Percentiles rank a stretch among this genome's conserved stretches.
These are phyloP conservation scores for Aethionema arabicum DNA, from an alignment of 345 rosid species.

Conservation along the genomic window DNA sequence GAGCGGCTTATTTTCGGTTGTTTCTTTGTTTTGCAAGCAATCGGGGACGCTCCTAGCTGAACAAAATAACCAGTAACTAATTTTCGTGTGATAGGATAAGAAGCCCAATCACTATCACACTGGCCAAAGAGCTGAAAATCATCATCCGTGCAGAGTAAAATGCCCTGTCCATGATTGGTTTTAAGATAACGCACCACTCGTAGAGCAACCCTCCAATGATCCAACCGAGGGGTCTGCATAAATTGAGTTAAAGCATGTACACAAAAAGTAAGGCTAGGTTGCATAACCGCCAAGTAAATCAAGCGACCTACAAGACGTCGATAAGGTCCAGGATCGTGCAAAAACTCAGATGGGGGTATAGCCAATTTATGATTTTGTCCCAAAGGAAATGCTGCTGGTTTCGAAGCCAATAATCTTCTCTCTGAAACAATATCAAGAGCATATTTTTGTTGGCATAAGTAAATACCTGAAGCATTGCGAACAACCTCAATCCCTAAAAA, in stretches of 20 bases:
- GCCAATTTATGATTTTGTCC: too few relatives aligned
- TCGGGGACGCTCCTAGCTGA: background rate
- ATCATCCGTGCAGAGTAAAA: too few relatives aligned
- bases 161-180: too few relatives aligned
- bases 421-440: too few relatives aligned
- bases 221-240: background rate
- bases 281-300: background rate
- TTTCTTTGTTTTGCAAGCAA: background rate
- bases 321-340: background rate
- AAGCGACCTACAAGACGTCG: background rate
- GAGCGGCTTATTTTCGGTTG: background rate
- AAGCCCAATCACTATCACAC: too few relatives aligned
- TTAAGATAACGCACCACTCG: background rate
- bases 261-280: background rate
- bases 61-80: background rate
- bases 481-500: too few relatives aligned
- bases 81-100: background rate
- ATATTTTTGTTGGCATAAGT: too few relatives aligned
- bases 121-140: too few relatives aligned
- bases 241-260: background rate
- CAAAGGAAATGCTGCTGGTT: background rate
- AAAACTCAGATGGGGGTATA: background rate
- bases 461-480: too few relatives aligned
- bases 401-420: too few relatives aligned
- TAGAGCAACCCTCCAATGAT: too few relatives aligned